Evolutionary conservation across 805 yeast genomes (phyloP), one percentile per base, ranked within the genome.

Genomic region (Vanderwaltozyma polyspora): DNA sequence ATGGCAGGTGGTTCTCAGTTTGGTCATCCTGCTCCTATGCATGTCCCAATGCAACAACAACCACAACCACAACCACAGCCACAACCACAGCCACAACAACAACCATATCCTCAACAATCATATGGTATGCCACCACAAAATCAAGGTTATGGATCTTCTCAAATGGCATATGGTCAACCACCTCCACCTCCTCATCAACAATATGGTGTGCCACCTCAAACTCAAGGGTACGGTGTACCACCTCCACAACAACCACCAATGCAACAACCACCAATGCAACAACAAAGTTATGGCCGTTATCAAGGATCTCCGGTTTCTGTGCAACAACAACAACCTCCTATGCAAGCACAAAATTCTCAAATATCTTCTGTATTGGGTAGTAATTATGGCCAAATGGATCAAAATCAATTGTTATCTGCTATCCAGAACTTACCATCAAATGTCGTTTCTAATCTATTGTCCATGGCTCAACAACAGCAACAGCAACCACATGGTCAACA

Each of bases 341-440:
- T 39, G 25, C 51, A 47, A 29, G 55, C 38, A 21, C 52, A 33
- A 30, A 49, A 42, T 25, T 60, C 48, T 10, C 57, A 49, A 28
- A 42, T 39, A 30, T 43, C 51, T 28, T 48, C 52, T 9, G 37
- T 45, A 24, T 44, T 49, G 17, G 48, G 47, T 9, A 51, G 45
- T 23, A 48, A 39, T 26, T 27, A 39, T n/a, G 44, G 42, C 14
- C 50, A 38, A 34, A 48, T 45, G 51, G 47, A 51, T 27, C 61
- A 58, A 39, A 52, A 48, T 25, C 59, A 55, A 35, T 36, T 58
- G 22, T 31, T 57, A 8, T 37, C 55, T 25, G 59, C 60, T 5
- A 45, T 57, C 19, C 61, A 58, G 40, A 55, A 50, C 31, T 34
- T 57, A 16, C 62, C 63, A 11, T 60, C 62, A 29, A 51, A 50